These are phyloP conservation scores for Phytophthora ohioensis DNA, from an alignment of 352 stramenopile genomes.

Conservation along the genomic window DNA sequence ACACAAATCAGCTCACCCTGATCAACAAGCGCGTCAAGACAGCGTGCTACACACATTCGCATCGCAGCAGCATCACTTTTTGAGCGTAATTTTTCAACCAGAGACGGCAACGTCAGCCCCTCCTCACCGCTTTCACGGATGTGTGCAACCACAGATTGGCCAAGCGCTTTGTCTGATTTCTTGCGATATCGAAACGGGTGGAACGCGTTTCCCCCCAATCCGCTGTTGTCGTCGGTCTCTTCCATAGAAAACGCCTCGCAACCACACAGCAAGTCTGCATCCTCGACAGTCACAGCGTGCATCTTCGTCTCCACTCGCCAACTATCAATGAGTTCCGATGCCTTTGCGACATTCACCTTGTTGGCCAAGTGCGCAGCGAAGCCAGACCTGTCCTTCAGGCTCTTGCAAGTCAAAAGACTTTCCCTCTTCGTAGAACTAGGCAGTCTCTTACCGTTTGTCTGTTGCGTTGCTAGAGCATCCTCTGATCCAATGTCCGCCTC, in stretches of 20 bases:
- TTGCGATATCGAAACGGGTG: conserved; percentile 34
- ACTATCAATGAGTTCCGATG: conserved; percentile 66
- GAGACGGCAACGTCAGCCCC: conserved; percentile 43
- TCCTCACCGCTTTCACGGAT: conserved; percentile 56
- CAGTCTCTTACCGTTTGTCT: conserved; percentile 33
- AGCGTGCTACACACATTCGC: conserved; percentile 32
- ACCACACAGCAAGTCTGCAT: conserved; percentile 35
- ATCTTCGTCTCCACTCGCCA: conserved; percentile 82
- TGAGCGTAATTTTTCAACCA: conserved; percentile 37
- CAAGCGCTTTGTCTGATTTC: conserved; percentile 32
- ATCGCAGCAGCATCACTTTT: conserved; percentile 5
- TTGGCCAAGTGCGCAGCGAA: conserved; percentile 81
- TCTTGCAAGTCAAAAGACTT: conserved; percentile 69
- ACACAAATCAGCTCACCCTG: conserved; percentile 63
- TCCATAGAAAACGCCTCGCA: conserved; percentile 69
- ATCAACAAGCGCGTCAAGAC: conserved; percentile 63
- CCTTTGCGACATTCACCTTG: conserved; percentile 65
- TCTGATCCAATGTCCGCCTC: conserved; percentile 25
- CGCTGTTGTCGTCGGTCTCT: conserved; percentile 31
- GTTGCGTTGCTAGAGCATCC: conserved; percentile 14
- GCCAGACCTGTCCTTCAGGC: conserved; percentile 62
- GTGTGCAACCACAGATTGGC: conserved; percentile 34
- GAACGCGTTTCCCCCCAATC: conserved; percentile 25
- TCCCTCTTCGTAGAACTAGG: conserved; percentile 27
- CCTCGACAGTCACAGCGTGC: conserved; percentile 53